Evolutionary conservation across 2,329 filamentous ascomycete species (phyloP).

Genomic region (Blumeria hordei): DNA sequence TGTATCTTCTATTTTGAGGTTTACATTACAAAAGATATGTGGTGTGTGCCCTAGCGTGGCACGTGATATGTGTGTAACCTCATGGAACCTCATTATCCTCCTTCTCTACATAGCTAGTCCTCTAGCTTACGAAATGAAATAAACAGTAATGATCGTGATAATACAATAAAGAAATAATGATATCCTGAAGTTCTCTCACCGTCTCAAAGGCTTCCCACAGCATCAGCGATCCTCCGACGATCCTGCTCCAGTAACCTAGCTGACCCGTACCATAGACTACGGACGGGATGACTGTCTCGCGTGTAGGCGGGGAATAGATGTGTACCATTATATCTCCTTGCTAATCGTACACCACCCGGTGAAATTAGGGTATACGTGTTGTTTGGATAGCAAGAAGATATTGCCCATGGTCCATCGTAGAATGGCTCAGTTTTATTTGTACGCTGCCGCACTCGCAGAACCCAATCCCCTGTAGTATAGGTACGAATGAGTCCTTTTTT

Average conservation of each 20-base stretch:
- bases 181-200: no score
- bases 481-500: no score
- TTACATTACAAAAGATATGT: no score
- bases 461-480: constrained; percentile 1
- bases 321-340: neutral
- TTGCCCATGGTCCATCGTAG: neutral
- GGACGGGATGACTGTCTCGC: neutral
- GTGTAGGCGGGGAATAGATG: neutral
- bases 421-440: neutral
- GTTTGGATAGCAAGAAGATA: neutral
- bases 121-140: no score
- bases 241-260: neutral
- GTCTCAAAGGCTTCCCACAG: no score
- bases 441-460: neutral
- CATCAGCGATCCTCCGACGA: neutral
- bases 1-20: no score
- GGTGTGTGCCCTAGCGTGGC: no score
- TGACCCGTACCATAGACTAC: neutral
- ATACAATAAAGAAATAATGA: no score
- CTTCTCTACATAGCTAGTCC: no score
- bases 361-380: neutral
- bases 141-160: no score
- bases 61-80: no score
- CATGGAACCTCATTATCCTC: no score
- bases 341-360: neutral